These are phyloP conservation scores for Senna siamea DNA, from an alignment of 306 rosid species.

Conservation along the genomic window DNA sequence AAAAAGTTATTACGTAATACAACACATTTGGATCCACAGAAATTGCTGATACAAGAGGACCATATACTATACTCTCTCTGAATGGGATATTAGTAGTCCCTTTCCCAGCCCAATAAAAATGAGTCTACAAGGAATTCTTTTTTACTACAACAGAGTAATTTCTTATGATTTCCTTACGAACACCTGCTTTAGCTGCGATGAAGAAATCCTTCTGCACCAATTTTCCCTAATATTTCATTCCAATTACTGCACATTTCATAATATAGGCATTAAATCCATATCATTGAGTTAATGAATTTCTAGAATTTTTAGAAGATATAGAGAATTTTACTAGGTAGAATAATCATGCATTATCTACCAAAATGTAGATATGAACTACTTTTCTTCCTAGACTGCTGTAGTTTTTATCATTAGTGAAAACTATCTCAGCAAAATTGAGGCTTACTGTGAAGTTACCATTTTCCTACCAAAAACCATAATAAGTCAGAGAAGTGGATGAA, in stretches of 20 bases:
- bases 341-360: conserved; percentile 25
- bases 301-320: not conserved
- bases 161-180: not conserved
- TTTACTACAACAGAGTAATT: not conserved
- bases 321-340: not conserved
- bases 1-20: not conserved
- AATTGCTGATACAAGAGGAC: conserved; percentile 62
- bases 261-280: not conserved
- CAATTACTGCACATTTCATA: not conserved
- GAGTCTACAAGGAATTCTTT: conserved; percentile 36
- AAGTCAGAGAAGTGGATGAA: too few species aligned
- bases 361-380: conserved; percentile 43
- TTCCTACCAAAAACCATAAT: too few species aligned
- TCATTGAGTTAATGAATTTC: not conserved
- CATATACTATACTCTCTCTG: conserved; percentile 45
- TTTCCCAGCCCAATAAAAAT: too few species aligned
- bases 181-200: conserved; percentile 35
- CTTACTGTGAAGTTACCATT: conserved; percentile 41
- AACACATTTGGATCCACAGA: conserved; percentile 49
- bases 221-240: conserved; percentile 33
- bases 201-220: conserved; percentile 40
- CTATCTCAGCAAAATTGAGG: conserved; percentile 46
- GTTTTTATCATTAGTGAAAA: not conserved
- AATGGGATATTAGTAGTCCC: conserved; percentile 56
- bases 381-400: conserved; percentile 42